Percentiles rank a stretch among this genome's conserved stretches.
phyloP scores from a whole-genome alignment of 1,284 basidiomycete species.

The Taiwanofungus camphoratus region DNA sequence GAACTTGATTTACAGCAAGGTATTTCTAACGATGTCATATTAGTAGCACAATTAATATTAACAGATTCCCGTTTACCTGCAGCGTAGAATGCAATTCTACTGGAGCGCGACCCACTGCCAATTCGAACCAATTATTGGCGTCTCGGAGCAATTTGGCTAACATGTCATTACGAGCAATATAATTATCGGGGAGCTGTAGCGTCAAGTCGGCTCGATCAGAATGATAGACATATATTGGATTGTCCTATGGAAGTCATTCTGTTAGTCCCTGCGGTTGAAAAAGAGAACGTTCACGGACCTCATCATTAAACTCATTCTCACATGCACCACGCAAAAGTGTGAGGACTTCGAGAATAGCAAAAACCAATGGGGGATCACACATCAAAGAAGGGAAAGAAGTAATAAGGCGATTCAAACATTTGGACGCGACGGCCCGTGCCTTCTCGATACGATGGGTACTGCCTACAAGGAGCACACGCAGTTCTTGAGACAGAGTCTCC shows the following conservation, averaged over 20 bases:
- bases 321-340: constrained; percentile 86
- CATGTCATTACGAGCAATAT: constrained; percentile 82
- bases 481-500: constrained; percentile 64
- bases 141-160: constrained; percentile 70
- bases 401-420: constrained; percentile 82
- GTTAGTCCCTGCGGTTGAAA: background rate
- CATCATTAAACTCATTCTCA: constrained; percentile 89
- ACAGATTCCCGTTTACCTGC: constrained; percentile 48
- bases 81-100: constrained; percentile 90
- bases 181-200: constrained; percentile 85
- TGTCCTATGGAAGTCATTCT: constrained; percentile 58
- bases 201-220: constrained; percentile 76
- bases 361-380: constrained; percentile 86
- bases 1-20: constrained; percentile 66
- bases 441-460: constrained; percentile 83
- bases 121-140: constrained; percentile 78
- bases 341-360: constrained; percentile 86
- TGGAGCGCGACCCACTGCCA: constrained; percentile 84
- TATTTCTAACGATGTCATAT: constrained; percentile 58
- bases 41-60: background rate
- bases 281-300: constrained; percentile 47
- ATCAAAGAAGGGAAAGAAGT: constrained; percentile 93
- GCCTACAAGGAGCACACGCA: constrained; percentile 71
- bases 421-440: constrained; percentile 78
- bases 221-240: constrained; percentile 78